Percentiles rank a stretch among this genome's conserved stretches.
phyloP scores from a whole-genome alignment of 139 green algal genomes.

The Chloropicon primus region DNA sequence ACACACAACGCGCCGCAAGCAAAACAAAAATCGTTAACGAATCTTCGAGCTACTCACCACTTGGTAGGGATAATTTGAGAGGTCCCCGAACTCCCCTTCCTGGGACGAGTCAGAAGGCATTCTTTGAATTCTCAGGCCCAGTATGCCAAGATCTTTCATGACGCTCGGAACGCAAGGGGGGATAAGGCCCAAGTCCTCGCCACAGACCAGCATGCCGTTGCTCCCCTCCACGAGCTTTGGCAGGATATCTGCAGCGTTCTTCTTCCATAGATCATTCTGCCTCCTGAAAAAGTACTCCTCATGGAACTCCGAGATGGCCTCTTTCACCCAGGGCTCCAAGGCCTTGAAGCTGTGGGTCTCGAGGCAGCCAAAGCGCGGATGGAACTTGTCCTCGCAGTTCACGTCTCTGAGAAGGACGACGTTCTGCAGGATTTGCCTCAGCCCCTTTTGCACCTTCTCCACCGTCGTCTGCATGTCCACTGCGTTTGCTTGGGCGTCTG shows the following conservation, averaged over 20 bases:
- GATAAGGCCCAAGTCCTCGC: slow-evolving; percentile 87
- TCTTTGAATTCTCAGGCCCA: slow-evolving; percentile 82
- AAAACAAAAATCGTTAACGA: too few relatives aligned
- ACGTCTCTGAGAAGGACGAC: slow-evolving; percentile 66
- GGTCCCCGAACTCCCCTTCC: slow-evolving; percentile 48
- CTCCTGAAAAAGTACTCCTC: slow-evolving; percentile 74
- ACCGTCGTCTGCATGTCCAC: neutral
- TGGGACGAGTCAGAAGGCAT: slow-evolving; percentile 43
- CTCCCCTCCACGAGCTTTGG: slow-evolving; percentile 49
- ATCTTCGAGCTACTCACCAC: neutral
- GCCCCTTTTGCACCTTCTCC: slow-evolving; percentile 28
- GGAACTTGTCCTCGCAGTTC: slow-evolving; percentile 34
- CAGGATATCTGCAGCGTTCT: slow-evolving; percentile 61
- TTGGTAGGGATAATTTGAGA: slow-evolving; percentile 47
- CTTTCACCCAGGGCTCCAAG: slow-evolving; percentile 39
- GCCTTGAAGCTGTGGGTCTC: slow-evolving; percentile 53
- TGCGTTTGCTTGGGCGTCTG: neutral
- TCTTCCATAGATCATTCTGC: slow-evolving; percentile 63
- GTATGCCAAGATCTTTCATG: slow-evolving; percentile 71
- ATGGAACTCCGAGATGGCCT: slow-evolving; percentile 53
- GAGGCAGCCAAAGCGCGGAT: slow-evolving; percentile 56
- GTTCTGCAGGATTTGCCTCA: slow-evolving; percentile 70
- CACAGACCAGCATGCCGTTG: slow-evolving; percentile 88
- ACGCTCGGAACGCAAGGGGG: slow-evolving; percentile 77
- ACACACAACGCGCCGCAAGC: too few relatives aligned